Base-by-base conservation (phyloP, 768 basidiomycete genomes). In the Termitomyces sp. region DNA sequence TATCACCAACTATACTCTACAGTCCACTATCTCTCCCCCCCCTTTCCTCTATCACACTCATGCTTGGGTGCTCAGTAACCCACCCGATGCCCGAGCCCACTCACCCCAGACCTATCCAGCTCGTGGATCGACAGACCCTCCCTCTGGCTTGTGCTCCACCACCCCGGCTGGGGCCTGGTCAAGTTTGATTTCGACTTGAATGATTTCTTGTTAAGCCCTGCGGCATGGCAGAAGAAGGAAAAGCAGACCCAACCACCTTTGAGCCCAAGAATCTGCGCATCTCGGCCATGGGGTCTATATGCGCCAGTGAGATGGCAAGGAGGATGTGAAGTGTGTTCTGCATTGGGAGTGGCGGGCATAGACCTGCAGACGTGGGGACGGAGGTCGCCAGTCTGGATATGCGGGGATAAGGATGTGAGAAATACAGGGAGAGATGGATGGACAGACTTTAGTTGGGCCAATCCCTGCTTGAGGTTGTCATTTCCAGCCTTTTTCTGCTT, bases 261-360 rank as follows among this genome's bases (percentile, higher is more conserved):
- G 91, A 81, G 1, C 96, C 96, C 66, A 99, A 99, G 78, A 98
- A 96, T 60, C 85, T 87, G 54, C 89, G 85, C 72, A 98, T 82
- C 67, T 99, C 97, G 0, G 88, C 87, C 57, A 95, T 94, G 11
- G 86, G 78, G 60, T 98, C 94, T 15, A 99, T 83, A 63, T 92
- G 79, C 41, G 86, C 75, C 1, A 87, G 75, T 0, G 91, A 92
- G n/a, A 96, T 86, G 0, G 89, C 75, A 19, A 96, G 77, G 1
- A 97, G 81, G 47, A 79, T 68, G 11, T 33, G 21, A 0, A 48
- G 47, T 10, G 31, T 48, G 31, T 79, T 68, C 53, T 23, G 23
- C 23, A 2, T 23, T 2, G 23, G 23, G 2, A 23, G 23, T 23
- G 23, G 23, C 23, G 23, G 1, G 23, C 23, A 2, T 23, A 2